Base-by-base conservation (phyloP, 1,284 basidiomycete species). In the Moesziomyces parantarcticus region DNA sequence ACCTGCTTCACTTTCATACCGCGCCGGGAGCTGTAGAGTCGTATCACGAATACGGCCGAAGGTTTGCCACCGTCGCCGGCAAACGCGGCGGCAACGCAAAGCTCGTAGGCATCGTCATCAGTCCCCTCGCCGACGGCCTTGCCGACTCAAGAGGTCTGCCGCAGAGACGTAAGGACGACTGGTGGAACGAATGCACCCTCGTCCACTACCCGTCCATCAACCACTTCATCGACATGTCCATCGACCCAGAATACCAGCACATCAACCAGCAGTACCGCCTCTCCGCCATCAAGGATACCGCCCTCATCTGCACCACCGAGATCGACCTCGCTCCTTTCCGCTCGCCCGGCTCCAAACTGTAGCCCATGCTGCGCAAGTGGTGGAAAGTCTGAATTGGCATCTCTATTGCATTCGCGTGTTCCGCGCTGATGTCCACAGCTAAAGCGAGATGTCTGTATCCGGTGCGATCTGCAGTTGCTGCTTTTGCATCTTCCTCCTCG, bases 211-310 rank as follows among this genome's bases (percentile, higher is more conserved):
- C 75, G 0, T 52, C 55, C 21, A 75, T 77, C 63, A 58, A 63
- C 25, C 75, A 77, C 22, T 75, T 77, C 22, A 59, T 65, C 41
- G 73, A 77, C 46, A 77, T 77, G 75, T 46, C 57, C 10, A 61
- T 69, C 9, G 72, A 77, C 26, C 50, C 59, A 21, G 72, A 66
- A 50, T 77, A 77, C 40, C 72, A 75, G 41, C 52, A 32, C 3
- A 69, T 72, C 62, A 77, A 77, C 51, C 47, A 50, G n/a, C 46
- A 57, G 23, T 70, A 70, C 23, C 43, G 74, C 22, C 48, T 76
- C 32, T 48, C 57, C 41, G 59, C 52, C n/a, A 68, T 75, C 39
- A 58, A 54, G 41, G 73, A 75, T 50, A 75, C 73, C 9, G 58
- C 60, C n/a, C 54, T 73, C 21, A 66, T 74, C 39, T 73, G 70